phyloP scores from a whole-genome alignment of 805 yeast genomes.

The Teunomyces aglyptinius region DNA sequence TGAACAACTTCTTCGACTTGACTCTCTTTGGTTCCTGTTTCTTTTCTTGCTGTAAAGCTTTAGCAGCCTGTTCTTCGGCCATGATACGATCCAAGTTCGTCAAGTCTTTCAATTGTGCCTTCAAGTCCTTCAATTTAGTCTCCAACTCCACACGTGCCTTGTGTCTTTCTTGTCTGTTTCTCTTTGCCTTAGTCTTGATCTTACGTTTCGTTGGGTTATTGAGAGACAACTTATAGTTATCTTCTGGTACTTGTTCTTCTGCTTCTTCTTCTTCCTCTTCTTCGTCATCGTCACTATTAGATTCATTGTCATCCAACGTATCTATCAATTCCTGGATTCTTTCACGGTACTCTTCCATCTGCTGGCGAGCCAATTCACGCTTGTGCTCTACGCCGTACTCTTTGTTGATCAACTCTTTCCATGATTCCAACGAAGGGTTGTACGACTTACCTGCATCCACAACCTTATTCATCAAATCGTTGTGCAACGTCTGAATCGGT shows the following conservation, averaged over 20 bases:
- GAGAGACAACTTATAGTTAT: conserved; percentile 53
- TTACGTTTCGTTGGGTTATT: conserved; percentile 68
- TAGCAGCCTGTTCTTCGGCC: conserved; percentile 24
- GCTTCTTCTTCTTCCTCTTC: conserved; percentile 33
- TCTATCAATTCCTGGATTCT: conserved; percentile 65
- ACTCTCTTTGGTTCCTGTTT: conserved; percentile 33
- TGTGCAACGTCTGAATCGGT: conserved; percentile 55
- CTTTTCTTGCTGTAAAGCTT: conserved; percentile 27
- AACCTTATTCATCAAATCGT: conserved; percentile 34
- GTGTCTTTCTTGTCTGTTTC: conserved; percentile 68
- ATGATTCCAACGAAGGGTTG: conserved; percentile 81
- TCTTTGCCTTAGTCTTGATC: conserved; percentile 73
- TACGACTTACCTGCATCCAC: conserved; percentile 91
- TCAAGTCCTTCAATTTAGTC: conserved; percentile 54
- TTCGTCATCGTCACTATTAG: conserved; percentile 37
- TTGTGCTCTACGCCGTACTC: conserved; percentile 68
- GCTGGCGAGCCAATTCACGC: conserved; percentile 61
- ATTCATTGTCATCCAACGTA: conserved; percentile 58
- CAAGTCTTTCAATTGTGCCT: conserved; percentile 59
- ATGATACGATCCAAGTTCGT: conserved; percentile 26
- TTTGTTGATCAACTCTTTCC: conserved; percentile 68
- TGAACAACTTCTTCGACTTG: conserved; percentile 38
- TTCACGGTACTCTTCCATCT: conserved; percentile 59
- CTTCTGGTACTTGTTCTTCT: conserved; percentile 22
- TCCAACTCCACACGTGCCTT: conserved; percentile 58